Percentiles rank a stretch among this genome's conserved stretches.
phyloP scores from a whole-genome alignment of 2,329 filamentous ascomycete genomes.

The Teratosphaeria gauchensis region DNA sequence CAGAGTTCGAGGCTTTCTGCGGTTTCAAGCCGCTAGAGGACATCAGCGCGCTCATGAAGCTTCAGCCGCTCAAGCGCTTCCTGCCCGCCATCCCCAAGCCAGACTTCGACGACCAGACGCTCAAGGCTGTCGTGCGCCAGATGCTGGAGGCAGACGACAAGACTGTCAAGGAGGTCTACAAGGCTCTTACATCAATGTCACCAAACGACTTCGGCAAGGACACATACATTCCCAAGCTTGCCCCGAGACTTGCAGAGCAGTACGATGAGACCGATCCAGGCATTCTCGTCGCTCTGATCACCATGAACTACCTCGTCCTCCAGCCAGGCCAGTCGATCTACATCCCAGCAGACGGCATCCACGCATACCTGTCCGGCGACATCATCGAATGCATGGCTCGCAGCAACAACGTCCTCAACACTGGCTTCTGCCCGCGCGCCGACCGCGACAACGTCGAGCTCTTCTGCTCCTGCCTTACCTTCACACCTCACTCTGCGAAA shows the following conservation, averaged over 20 bases:
- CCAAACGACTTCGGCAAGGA: constrained; percentile 42
- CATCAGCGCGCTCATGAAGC: constrained; percentile 49
- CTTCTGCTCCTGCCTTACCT: constrained; percentile 55
- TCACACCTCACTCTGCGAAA: constrained; percentile 49
- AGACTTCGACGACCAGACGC: constrained; percentile 49
- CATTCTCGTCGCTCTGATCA: constrained; percentile 57
- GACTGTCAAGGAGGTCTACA: constrained; percentile 44
- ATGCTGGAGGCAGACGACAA: constrained; percentile 47
- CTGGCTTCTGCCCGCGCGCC: constrained; percentile 60
- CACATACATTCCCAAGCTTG: constrained; percentile 52
- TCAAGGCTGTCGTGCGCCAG: constrained; percentile 47
- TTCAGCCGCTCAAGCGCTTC: constrained; percentile 47
- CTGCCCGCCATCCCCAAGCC: constrained; percentile 34
- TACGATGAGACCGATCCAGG: constrained; percentile 57
- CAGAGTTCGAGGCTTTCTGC: constrained; percentile 65
- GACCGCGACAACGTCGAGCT: constrained; percentile 55
- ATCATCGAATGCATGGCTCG: constrained; percentile 74
- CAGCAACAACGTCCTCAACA: constrained; percentile 54
- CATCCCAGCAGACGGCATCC: constrained; percentile 64
- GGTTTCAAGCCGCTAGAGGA: constrained; percentile 59
- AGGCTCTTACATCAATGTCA: constrained; percentile 41
- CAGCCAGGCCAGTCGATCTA: constrained; percentile 57
- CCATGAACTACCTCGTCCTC: constrained; percentile 65
- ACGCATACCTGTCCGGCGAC: constrained; percentile 63
- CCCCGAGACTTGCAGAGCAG: constrained; percentile 55